A percentile compares a stretch with the other conserved stretches of the same genome.
Evolutionary conservation across 164 flowering plant species (phyloP).

Genomic region (Santalum album): DNA sequence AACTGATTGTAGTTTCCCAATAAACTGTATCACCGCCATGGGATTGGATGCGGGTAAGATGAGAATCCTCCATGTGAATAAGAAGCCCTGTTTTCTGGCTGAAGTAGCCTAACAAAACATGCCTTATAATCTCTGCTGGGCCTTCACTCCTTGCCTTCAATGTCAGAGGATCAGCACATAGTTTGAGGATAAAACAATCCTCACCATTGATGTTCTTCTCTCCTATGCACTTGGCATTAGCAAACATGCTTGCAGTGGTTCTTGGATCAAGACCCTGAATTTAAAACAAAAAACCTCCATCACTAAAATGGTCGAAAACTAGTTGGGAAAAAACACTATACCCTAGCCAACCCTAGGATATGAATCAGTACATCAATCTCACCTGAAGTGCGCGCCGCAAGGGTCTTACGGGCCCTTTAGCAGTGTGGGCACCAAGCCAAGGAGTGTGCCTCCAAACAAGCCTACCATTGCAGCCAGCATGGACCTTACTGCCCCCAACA

Average conservation of each 20-base stretch:
- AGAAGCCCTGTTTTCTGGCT: conserved; percentile 71
- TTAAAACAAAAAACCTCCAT: background rate
- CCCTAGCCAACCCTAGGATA: background rate
- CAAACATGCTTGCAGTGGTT: conserved; percentile 62
- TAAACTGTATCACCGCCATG: conserved; percentile 61
- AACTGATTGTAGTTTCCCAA: conserved; percentile 83
- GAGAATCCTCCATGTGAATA: conserved; percentile 66
- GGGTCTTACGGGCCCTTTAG: conserved; percentile 64
- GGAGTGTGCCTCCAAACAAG: conserved; percentile 75
- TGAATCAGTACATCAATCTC: background rate
- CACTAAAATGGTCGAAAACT: background rate
- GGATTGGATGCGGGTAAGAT: conserved; percentile 61
- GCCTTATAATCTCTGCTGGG: conserved; percentile 67
- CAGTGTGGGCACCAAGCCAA: conserved; percentile 62
- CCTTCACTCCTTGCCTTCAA: conserved; percentile 66
- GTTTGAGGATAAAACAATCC: conserved; percentile 69
- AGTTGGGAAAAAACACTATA: background rate
- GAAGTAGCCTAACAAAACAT: conserved; percentile 64
- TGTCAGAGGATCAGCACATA: conserved; percentile 54
- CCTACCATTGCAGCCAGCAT: conserved; percentile 66
- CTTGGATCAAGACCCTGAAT: conserved; percentile 74
- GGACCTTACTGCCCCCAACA: conserved; percentile 59
- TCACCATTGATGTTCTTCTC: conserved; percentile 62
- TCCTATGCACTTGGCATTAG: conserved; percentile 53
- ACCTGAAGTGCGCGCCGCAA: conserved; percentile 73